These are phyloP conservation scores for Ambrosia hybrid DNA, from an alignment of 140 eudicot species.

Conservation along the genomic window DNA sequence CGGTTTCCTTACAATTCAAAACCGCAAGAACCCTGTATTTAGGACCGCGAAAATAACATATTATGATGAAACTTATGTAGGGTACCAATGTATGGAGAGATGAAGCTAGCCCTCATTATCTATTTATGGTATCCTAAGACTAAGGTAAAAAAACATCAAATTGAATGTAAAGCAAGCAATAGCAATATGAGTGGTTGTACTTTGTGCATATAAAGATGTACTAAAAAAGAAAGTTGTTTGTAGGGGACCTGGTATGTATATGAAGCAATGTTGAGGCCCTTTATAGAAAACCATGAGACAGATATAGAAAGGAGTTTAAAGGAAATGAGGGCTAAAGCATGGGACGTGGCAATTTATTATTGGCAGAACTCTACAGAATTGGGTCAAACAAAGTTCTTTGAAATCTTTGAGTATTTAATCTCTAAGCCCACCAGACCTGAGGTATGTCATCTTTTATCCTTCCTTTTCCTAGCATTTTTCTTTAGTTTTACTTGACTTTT, in stretches of 20 bases:
- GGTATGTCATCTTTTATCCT: conserved; percentile 43
- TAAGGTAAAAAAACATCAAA: conserved; percentile 44
- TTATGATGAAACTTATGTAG: conserved; percentile 33
- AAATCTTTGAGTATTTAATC: conserved; percentile 56
- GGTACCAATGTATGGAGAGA: conserved; percentile 95
- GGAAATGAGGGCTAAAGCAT: conserved; percentile 69
- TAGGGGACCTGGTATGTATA: conserved; percentile 81
- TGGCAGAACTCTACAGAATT: conserved; percentile 83
- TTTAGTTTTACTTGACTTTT: neutral
- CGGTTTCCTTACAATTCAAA: neutral
- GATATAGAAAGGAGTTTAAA: conserved; percentile 68
- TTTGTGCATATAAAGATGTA: conserved; percentile 22
- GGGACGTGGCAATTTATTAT: conserved; percentile 89
- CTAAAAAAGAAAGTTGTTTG: conserved; percentile 17
- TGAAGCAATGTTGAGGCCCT: conserved; percentile 69
- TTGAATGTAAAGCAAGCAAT: neutral
- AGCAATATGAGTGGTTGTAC: conserved; percentile 15
- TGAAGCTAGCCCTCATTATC: conserved; percentile 82
- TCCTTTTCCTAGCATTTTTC: neutral
- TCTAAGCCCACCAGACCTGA: conserved; percentile 47
- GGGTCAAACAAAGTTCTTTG: conserved; percentile 68
- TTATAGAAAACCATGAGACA: conserved; percentile 69
- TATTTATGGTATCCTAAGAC: conserved; percentile 98
- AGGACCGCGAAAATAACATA: neutral
- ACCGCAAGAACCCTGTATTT: neutral